Evolutionary conservation across 116 monocot genomes (phyloP), one percentile per base, ranked within the genome.

Genomic region (Iris pallida): DNA sequence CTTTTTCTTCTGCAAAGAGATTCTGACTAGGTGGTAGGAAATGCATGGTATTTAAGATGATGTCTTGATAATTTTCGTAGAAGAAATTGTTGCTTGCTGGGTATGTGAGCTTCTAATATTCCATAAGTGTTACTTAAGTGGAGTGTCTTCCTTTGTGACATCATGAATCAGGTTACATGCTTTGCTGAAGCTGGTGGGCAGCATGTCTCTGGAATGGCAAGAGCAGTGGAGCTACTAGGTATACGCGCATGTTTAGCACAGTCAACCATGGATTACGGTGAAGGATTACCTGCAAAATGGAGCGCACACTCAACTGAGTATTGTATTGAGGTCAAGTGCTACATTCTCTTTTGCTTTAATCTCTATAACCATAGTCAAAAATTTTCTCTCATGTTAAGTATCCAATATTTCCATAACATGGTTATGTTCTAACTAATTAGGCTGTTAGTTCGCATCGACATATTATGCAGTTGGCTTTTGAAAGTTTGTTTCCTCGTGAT

Each of bases 101-200:
- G 30, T 30, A 30, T 30, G 30, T 30, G 30, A 30, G 30, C 30
- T 30, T 3, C 30, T 30, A 30, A 3, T 30, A 30, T 30, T 30
- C 30, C 30, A 30, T 30, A 30, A 30, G 30, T 30, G 30, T 30
- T 30, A 30, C 30, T 30, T 30, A 30, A 30, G 30, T 30, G 30
- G 30, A 30, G 3, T 30, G 30, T 30, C 30, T 30, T 30, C 2
- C 30, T 30, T 30, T 30, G 30, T 30, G 11, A 11, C 20, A 18
- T 42, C 42, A 55, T 72, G 73, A 70, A 81, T 64, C 80, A 93
- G 93, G 89, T 89, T 52, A 90, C 94, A 40, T 94, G 90, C 76
- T 94, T 94, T 80, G 94, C 94, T 15, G 94, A 94, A 79, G 94
- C 94, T 64, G 94, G 94, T 43, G 94, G 94, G 10, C 94, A 94